Evolutionary conservation across 768 basidiomycete genomes (phyloP), one percentile per base, ranked within the genome.

Genomic region (Lactarius deliciosus): DNA sequence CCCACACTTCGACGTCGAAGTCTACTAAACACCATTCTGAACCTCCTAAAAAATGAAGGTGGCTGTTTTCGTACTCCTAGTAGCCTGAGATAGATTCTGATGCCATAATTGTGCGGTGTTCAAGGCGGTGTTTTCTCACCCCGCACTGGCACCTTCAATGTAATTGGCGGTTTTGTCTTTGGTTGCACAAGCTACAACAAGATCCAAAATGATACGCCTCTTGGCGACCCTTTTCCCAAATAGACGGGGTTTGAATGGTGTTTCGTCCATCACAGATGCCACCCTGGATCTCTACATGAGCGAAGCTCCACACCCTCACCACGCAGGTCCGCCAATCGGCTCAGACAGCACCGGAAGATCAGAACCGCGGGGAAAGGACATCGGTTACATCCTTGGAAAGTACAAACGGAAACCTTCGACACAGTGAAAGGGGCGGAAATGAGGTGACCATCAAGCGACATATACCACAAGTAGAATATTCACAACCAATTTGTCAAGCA

Each of bases 401-500:
- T 67, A 63, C 57, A 67, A 20, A 13, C 25, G 50, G 28, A 32
- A 55, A 20, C 22, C 38, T 13, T 9, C 20, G 41, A 47, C 40
- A 41, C 30, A 62, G 36, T 55, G 38, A 30, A 28, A 41, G 22
- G 22, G 43, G 45, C 32, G 18, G 25, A 28, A 18, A 47, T 36
- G 1, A 30, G 41, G 30, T 32, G 56, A n/a, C 10, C 32, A 43
- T 82, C 77, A 88, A 57, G 86, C 85, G 69, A 92, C 84, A 68
- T 80, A 92, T 5, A 86, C 84, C 28, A 92, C 87, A 56, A 92
- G 71, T 60, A 92, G 74, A n/a, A 86, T 83, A 74, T 92, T 92
- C 25, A 92, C 88, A 5, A 91, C 81, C 64, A 92, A 74, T 76
- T 87, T 91, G 73, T 90, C 86, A 73, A 92, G 73, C 74, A 86